These are phyloP conservation scores for Miscanthus lutarioriparius DNA, from an alignment of 176 grass and related monocot species.

Conservation along the genomic window DNA sequence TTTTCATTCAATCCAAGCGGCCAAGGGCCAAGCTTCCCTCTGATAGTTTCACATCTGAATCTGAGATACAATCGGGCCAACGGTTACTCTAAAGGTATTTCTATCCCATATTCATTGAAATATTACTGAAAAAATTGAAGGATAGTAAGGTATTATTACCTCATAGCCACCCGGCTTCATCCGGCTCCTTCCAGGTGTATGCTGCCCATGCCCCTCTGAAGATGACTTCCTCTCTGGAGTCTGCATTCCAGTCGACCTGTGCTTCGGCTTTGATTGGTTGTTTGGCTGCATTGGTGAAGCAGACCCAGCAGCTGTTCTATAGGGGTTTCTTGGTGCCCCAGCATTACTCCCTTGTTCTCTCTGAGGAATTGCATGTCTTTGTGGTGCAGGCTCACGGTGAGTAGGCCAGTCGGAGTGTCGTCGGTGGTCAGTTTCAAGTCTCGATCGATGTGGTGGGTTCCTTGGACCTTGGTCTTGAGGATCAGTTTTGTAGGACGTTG, in stretches of 20 bases:
- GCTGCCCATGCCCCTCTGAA: constrained; percentile 34
- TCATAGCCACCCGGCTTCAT: constrained; percentile 39
- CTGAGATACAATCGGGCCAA: too few species aligned
- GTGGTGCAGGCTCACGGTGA: constrained; percentile 19
- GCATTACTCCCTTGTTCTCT: constrained; percentile 27
- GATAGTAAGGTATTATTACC: constrained; percentile 7
- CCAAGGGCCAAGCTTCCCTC: too few species aligned
- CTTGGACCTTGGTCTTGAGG: constrained; percentile 39
- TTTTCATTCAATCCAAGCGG: too few species aligned
- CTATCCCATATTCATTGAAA: neutral
- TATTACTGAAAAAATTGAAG: too few species aligned
- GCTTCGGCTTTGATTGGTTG: constrained; percentile 25
- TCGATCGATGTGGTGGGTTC: constrained; percentile 28
- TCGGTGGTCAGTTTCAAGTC: constrained; percentile 28
- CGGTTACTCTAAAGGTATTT: constrained; percentile 25
- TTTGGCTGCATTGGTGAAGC: constrained; percentile 49
- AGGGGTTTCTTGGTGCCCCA: constrained; percentile 29
- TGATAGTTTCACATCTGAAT: too few species aligned
- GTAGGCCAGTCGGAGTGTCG: constrained; percentile 19
- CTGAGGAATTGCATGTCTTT: constrained; percentile 8
- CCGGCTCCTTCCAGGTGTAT: constrained; percentile 50
- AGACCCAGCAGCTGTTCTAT: constrained; percentile 33
- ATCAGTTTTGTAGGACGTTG: constrained; percentile 35
- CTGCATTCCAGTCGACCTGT: constrained; percentile 34
- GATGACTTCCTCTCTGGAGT: constrained; percentile 45